These are phyloP conservation scores for Aschersonia sp. DNA, from an alignment of 2,329 filamentous ascomycete species.

Conservation along the genomic window DNA sequence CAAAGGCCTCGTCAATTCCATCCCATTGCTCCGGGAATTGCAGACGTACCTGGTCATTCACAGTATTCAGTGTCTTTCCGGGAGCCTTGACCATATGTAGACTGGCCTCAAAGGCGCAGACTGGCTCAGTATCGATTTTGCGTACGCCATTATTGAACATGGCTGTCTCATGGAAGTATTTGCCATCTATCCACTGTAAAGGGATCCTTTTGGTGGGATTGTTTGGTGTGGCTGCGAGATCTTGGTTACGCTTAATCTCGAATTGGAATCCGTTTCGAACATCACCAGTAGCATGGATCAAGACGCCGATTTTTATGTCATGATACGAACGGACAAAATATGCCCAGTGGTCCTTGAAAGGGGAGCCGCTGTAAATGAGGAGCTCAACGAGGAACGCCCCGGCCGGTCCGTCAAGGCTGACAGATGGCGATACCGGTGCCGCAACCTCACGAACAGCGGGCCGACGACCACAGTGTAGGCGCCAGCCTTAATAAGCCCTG, in stretches of 20 bases:
- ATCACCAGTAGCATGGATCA: conserved; percentile 16
- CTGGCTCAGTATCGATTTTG: conserved; percentile 9
- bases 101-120: conserved; percentile 13
- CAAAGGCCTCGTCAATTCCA: neutral
- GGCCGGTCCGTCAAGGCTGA: conserved; percentile 6
- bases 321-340: conserved; percentile 13
- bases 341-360: conserved; percentile 21
- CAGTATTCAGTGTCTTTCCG: conserved; percentile 6
- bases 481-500: neutral
- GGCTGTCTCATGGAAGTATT: conserved; percentile 9
- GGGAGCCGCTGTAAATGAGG: conserved; percentile 15
- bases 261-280: conserved; percentile 16
- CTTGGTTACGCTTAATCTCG: conserved; percentile 13
- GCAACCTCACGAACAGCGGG: neutral
- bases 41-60: conserved; percentile 1
- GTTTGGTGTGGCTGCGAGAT: conserved; percentile 6
- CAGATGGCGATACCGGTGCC: neutral
- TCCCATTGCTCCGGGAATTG: neutral
- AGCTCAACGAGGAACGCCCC: conserved; percentile 13
- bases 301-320: conserved; percentile 10
- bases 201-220: conserved; percentile 10
- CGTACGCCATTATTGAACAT: conserved; percentile 12
- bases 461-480: neutral
- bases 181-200: conserved; percentile 15
- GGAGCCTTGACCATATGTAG: conserved; percentile 6